Conservation (phyloP, 345 rosid species). For the Gossypium herbaceum region DNA sequence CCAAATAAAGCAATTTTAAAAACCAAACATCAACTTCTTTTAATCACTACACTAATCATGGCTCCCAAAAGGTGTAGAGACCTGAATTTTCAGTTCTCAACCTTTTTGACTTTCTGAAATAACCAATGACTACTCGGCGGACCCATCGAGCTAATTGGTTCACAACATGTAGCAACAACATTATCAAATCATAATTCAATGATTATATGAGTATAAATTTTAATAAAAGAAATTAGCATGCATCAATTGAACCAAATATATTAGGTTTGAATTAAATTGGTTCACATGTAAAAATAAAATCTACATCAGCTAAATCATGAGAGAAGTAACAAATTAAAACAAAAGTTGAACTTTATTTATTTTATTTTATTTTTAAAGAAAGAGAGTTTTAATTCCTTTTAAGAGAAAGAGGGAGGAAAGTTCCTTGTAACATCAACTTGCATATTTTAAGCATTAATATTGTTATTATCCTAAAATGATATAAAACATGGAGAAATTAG, state of each 20-base stretch:
- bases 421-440: background rate
- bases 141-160: no score
- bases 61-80: no score
- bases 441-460: background rate
- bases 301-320: background rate
- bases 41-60: no score
- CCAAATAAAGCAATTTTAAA: no score
- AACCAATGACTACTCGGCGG: no score
- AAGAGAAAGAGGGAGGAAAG: background rate
- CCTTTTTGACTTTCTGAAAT: no score
- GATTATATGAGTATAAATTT: background rate
- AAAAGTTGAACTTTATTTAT: background rate
- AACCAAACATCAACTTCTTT: no score
- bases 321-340: background rate
- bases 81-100: no score
- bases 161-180: no score
- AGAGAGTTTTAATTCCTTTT: background rate
- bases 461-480: background rate
- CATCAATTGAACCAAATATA: background rate
- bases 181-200: no score
- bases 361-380: background rate
- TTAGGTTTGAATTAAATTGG: background rate
- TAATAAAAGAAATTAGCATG: no score
- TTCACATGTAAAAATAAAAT: background rate
- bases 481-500: accelerated